Conservation (phyloP, 2,329 filamentous ascomycete species). For the Penicillium sp. region DNA sequence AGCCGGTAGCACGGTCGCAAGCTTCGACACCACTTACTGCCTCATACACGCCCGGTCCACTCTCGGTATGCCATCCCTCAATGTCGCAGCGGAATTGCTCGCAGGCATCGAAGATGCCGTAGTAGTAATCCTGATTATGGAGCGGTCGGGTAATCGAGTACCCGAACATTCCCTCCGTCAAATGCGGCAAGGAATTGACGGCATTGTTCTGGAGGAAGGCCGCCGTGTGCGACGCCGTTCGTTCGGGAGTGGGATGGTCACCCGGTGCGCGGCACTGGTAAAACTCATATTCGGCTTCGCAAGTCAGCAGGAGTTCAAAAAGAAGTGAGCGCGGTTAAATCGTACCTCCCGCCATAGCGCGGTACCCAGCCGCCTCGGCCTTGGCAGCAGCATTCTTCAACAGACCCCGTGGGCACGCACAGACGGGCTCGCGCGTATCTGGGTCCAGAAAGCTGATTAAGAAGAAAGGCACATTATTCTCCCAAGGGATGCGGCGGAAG, state of each 20-base stretch:
- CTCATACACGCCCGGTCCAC: conserved; percentile 90
- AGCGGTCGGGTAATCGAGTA: conserved; percentile 85
- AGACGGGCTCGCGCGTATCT: conserved; percentile 68
- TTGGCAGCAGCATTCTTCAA: conserved; percentile 67
- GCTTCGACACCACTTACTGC: conserved; percentile 54
- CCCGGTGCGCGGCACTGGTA: conserved; percentile 77
- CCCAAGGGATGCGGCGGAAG: conserved; percentile 87
- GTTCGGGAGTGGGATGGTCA: conserved; percentile 48
- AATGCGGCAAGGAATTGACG: conserved; percentile 67
- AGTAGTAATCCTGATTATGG: conserved; percentile 91
- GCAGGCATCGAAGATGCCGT: conserved; percentile 80
- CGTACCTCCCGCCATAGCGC: conserved; percentile 82
- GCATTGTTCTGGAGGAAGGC: conserved; percentile 72
- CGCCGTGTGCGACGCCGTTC: conserved; percentile 67
- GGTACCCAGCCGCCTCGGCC: conserved; percentile 66
- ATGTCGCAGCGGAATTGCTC: conserved; percentile 74
- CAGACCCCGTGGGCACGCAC: conserved; percentile 75
- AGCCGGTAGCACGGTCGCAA: not conserved
- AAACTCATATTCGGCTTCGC: conserved; percentile 86
- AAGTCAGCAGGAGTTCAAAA: conserved; percentile 5
- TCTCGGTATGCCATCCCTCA: conserved; percentile 95
- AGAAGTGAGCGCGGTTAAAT: not conserved
- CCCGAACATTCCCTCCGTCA: conserved; percentile 95
- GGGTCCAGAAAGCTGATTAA: conserved; percentile 81
- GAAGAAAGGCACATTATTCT: conserved; percentile 81